phyloP scores from a whole-genome alignment of 805 yeast genomes.

The Pachysolen tannophilus region DNA sequence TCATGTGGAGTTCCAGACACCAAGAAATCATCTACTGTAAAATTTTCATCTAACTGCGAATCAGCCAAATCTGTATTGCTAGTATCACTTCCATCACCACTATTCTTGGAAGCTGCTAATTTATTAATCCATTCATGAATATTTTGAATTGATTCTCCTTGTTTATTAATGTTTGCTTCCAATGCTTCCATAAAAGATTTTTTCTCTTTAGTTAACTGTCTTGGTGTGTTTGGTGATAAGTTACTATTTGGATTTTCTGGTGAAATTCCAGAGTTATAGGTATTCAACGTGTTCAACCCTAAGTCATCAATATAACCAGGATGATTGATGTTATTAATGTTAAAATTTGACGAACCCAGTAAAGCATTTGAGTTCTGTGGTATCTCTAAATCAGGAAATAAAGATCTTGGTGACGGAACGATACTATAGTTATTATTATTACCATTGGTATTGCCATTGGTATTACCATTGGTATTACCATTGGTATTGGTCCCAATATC shows the following conservation, averaged over 20 bases:
- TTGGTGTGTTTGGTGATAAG: not conserved
- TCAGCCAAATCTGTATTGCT: slow-evolving; percentile 6
- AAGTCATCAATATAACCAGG: too few relatives aligned
- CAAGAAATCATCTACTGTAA: slow-evolving; percentile 25
- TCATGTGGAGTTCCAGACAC: slow-evolving; percentile 22
- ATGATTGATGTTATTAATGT: too few relatives aligned
- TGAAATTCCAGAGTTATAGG: not conserved
- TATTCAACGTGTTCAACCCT: too few relatives aligned
- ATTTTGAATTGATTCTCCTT: slow-evolving; percentile 45
- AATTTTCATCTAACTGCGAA: slow-evolving; percentile 21
- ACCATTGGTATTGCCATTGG: too few relatives aligned
- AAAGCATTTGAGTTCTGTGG: slow-evolving; percentile 1
- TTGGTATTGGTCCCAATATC: slow-evolving; percentile 8
- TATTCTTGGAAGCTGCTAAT: slow-evolving; percentile 13
- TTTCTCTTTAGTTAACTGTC: slow-evolving; percentile 5
- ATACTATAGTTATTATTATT: slow-evolving; percentile 1
- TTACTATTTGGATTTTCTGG: not conserved
- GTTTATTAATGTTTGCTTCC: slow-evolving; percentile 38
- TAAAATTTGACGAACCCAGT: not conserved
- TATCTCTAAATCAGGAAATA: slow-evolving; percentile 19
- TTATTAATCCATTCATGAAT: slow-evolving; percentile 49
- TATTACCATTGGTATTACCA: too few relatives aligned
- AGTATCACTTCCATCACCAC: slow-evolving; percentile 5
- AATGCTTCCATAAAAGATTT: slow-evolving; percentile 27
- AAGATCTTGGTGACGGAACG: slow-evolving; percentile 19